Base-by-base conservation (phyloP, 2,329 filamentous ascomycete species). In the Hypoxylon rubiginosum region DNA sequence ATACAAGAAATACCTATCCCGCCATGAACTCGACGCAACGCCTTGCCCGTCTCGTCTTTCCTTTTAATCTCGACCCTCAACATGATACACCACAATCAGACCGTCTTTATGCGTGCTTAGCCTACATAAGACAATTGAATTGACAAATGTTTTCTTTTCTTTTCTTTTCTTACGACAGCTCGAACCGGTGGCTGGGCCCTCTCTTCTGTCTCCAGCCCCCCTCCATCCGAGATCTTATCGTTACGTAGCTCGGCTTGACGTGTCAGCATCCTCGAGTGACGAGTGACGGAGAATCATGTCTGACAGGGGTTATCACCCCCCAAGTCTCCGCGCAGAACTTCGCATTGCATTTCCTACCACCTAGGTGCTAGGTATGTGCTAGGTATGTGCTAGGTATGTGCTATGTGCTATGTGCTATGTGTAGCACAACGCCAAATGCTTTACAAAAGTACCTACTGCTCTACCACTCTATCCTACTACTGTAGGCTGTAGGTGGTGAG, bases 171-270 rank as follows among this genome's bases (percentile, higher is more conserved):
- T 41, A 5, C 39, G 60, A 66, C 36, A 52, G 34, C 53, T 41
- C n/a, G 60, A 67, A 43, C 50, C 60, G 67, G 67, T 69, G 64
- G 67, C 67, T 64, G 60, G 66, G 53, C 46, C 34, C 53, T 13
- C 41, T 24, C 11, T 43, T 52, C 26, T 41, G n/a, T 57, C 64
- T 64, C 61, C 64, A 58, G 53, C 58, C 66, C 52, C 66, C 65
- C 32, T 34, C 36, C 46, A n/a, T 53, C 48, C 56, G 41, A 67
- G 60, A 64, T 63, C 58, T 61, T 36, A 24, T 69, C 54, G 63
- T 67, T 69, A 69, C 63, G 66, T 69, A 69, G 56, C 50, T 60
- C 34, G 67, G n/a, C 60, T 69, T 69, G 67, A 69, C 67, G 67
- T 69, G 67, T 69, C 67, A 69, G 67, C 64, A 45, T 59, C 43